A percentile compares a stretch with the other conserved stretches of the same genome.
phyloP scores from a whole-genome alignment of 495 filamentous ascomycete genomes.

The Aspergillus heteromorphus region DNA sequence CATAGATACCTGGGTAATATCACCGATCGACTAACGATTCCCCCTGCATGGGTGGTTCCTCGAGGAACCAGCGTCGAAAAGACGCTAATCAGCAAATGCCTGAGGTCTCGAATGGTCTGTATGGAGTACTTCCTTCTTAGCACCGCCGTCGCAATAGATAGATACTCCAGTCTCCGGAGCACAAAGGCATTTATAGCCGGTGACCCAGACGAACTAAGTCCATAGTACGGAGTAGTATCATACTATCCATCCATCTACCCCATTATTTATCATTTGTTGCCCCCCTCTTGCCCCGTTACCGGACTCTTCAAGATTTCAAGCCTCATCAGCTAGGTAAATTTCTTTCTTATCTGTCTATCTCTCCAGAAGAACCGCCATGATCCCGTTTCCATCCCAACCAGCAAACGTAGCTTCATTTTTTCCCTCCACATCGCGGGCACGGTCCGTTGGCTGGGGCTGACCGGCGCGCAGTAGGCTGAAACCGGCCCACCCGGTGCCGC shows the following conservation, averaged over 20 bases:
- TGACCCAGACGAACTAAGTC: background rate
- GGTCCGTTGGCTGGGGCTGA: conserved; percentile 3
- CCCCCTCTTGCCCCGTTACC: too few species aligned
- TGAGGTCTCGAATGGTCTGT: background rate
- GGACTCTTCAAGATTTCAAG: too few species aligned
- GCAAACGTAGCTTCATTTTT: background rate
- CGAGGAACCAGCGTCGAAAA: background rate
- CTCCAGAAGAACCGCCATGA: background rate
- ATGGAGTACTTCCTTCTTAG: too few species aligned
- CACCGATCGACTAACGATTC: background rate
- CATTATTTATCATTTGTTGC: too few species aligned
- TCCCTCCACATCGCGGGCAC: conserved; percentile 2
- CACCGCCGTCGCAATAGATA: too few species aligned
- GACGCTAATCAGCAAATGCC: background rate
- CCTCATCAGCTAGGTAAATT: too few species aligned
- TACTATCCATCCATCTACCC: too few species aligned
- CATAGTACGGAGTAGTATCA: too few species aligned
- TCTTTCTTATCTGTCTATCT: too few species aligned
- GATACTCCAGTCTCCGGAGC: background rate
- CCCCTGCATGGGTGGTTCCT: background rate
- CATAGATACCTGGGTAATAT: too few species aligned
- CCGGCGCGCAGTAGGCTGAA: conserved; percentile 4
- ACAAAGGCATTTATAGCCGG: background rate
- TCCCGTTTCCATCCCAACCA: background rate
- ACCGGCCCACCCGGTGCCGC: background rate